Evolutionary conservation across 2,329 filamentous ascomycete species (phyloP).

Genomic region (Beauveria pseudobassiana): DNA sequence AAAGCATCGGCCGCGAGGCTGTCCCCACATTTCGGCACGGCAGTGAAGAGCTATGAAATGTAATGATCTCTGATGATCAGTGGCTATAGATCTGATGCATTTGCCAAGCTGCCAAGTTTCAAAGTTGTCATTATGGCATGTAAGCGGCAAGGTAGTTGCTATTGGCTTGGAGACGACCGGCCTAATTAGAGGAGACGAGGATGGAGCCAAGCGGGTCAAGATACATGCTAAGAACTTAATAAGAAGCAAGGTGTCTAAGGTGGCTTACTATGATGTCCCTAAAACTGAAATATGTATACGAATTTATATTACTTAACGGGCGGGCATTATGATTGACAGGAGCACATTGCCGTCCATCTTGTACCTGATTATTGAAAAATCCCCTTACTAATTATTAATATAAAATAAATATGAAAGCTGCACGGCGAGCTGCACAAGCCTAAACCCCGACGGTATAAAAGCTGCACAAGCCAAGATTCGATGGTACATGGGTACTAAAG

Average conservation of each 20-base stretch:
- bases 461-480: no score
- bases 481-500: no score
- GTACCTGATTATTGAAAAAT: neutral
- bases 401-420: neutral
- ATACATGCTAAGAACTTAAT: no score
- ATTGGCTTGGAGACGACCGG: neutral
- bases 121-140: neutral
- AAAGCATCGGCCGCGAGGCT: neutral
- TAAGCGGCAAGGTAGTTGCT: neutral
- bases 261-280: neutral
- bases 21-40: neutral
- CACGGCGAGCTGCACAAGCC: neutral
- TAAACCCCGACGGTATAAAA: no score
- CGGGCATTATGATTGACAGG: constrained; percentile 2
- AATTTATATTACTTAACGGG: constrained; percentile 1
- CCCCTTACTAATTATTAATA: neutral
- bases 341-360: neutral
- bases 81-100: neutral
- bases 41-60: no score
- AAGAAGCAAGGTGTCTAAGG: neutral
- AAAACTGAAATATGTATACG: neutral
- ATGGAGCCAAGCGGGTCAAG: constrained; percentile 1
- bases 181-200: no score
- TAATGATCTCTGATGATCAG: neutral
- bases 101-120: neutral